Percentiles rank a stretch among this genome's conserved stretches.
Conservation (phyloP, 768 basidiomycete genomes). For the Trametes meyenii region DNA sequence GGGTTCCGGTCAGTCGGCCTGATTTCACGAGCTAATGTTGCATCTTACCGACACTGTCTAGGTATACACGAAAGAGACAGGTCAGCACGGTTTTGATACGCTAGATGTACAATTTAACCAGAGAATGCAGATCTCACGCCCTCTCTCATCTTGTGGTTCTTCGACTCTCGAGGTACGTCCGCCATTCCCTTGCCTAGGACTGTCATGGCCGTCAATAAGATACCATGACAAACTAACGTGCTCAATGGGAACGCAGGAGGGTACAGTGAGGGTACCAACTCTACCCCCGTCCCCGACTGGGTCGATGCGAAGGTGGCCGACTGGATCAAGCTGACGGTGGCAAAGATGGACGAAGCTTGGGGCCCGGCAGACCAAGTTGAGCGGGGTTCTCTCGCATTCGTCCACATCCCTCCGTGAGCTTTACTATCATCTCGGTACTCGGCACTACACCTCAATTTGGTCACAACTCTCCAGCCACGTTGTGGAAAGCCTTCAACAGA, state of each 20-base stretch:
- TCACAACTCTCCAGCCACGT: slow-evolving; percentile 27
- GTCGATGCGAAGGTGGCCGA: slow-evolving; percentile 62
- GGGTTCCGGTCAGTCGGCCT: slow-evolving; percentile 62
- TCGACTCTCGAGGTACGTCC: slow-evolving; percentile 66
- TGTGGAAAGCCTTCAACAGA: slow-evolving; percentile 40
- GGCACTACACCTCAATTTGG: too few relatives aligned
- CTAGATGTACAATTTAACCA: background rate
- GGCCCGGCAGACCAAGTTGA: slow-evolving; percentile 45
- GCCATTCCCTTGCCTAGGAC: background rate
- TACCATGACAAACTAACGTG: background rate
- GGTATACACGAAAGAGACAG: slow-evolving; percentile 42
- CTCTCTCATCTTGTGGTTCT: slow-evolving; percentile 70
- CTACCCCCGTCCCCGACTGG: slow-evolving; percentile 61
- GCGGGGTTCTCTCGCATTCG: slow-evolving; percentile 66
- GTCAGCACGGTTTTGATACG: slow-evolving; percentile 29
- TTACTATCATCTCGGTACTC: background rate
- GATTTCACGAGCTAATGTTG: background rate
- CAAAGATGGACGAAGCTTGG: slow-evolving; percentile 59
- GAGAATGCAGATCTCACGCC: slow-evolving; percentile 46
- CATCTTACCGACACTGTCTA: slow-evolving; percentile 22
- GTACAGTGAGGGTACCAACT: slow-evolving; percentile 45
- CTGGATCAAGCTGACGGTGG: slow-evolving; percentile 61
- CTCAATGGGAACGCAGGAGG: slow-evolving; percentile 45
- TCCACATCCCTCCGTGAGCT: slow-evolving; percentile 74
- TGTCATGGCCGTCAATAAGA: background rate